phyloP scores from a whole-genome alignment of 495 filamentous ascomycete genomes.

The Neurospora tetraspora region DNA sequence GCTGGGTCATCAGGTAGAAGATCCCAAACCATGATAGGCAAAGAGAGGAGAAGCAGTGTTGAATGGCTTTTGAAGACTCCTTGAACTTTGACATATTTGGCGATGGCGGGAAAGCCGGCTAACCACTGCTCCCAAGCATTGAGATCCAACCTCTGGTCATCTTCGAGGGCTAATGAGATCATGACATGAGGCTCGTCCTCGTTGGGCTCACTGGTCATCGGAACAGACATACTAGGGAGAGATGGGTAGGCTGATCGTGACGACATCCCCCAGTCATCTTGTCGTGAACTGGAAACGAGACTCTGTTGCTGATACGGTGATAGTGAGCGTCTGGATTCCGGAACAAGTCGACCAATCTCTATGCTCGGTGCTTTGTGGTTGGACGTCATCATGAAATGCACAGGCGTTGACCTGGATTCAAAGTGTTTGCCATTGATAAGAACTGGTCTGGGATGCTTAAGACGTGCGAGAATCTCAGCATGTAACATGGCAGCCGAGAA shows the following conservation, averaged over 20 bases:
- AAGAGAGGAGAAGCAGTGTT: slow-evolving; percentile 34
- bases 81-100: slow-evolving; percentile 42
- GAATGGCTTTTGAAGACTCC: slow-evolving; percentile 45
- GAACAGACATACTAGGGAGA: slow-evolving; percentile 9
- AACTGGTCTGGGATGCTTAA: slow-evolving; percentile 43
- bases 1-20: slow-evolving; percentile 40
- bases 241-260: slow-evolving; percentile 10
- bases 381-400: slow-evolving; percentile 45
- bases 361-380: slow-evolving; percentile 43
- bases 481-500: slow-evolving; percentile 45
- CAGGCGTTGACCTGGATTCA: slow-evolving; percentile 39
- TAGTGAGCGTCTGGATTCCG: slow-evolving; percentile 17
- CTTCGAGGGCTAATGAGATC: slow-evolving; percentile 43
- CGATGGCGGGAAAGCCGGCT: slow-evolving; percentile 33
- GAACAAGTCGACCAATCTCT: slow-evolving; percentile 30
- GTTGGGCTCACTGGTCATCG: slow-evolving; percentile 24
- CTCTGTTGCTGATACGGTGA: slow-evolving; percentile 21
- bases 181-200: slow-evolving; percentile 41
- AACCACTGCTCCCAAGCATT: slow-evolving; percentile 42
- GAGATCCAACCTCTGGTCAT: slow-evolving; percentile 36
- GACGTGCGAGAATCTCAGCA: slow-evolving; percentile 38
- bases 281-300: slow-evolving; percentile 1
- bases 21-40: slow-evolving; percentile 45
- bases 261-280: slow-evolving; percentile 9
- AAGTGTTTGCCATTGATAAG: slow-evolving; percentile 39